Evolutionary conservation across 2,329 filamentous ascomycete genomes (phyloP).

Genomic region (Trichoderma breve): DNA sequence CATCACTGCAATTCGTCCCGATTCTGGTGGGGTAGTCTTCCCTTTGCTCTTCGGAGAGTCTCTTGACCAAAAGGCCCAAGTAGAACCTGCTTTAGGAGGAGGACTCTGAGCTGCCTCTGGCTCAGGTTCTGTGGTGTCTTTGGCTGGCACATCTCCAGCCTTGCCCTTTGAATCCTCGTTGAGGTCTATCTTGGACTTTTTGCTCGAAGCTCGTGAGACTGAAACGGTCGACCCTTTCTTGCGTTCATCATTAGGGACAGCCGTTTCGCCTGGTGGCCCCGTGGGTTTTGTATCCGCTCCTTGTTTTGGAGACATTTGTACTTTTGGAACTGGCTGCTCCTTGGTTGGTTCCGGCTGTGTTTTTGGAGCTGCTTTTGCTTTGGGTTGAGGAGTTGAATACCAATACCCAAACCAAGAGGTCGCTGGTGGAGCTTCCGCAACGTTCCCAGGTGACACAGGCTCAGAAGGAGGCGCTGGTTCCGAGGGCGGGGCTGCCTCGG

Average conservation of each 20-base stretch:
- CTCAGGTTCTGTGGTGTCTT: slow-evolving; percentile 38
- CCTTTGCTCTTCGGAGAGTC: slow-evolving; percentile 44
- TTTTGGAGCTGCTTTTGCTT: slow-evolving; percentile 14
- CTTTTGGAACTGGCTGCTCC: neutral
- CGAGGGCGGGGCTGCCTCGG: slow-evolving; percentile 22
- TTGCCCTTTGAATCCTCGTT: slow-evolving; percentile 29
- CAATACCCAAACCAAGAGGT: slow-evolving; percentile 44
- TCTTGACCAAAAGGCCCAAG: slow-evolving; percentile 80
- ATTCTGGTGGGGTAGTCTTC: slow-evolving; percentile 37
- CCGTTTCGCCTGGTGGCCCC: neutral
- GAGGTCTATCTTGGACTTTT: neutral
- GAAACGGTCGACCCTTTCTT: neutral
- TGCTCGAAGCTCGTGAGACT: neutral
- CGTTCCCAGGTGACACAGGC: slow-evolving; percentile 19
- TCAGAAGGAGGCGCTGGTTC: slow-evolving; percentile 25
- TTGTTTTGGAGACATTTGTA: neutral
- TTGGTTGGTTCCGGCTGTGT: slow-evolving; percentile 1
- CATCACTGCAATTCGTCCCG: slow-evolving; percentile 56
- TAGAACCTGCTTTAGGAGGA: slow-evolving; percentile 57
- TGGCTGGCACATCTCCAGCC: slow-evolving; percentile 42
- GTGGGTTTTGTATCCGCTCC: neutral
- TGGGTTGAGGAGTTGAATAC: slow-evolving; percentile 29
- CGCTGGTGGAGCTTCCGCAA: slow-evolving; percentile 24
- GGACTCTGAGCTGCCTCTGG: slow-evolving; percentile 32
- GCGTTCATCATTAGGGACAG: slow-evolving; percentile 3